Conservation (phyloP, 2,329 filamentous ascomycete genomes). For the Neofusicoccum laricinum region DNA sequence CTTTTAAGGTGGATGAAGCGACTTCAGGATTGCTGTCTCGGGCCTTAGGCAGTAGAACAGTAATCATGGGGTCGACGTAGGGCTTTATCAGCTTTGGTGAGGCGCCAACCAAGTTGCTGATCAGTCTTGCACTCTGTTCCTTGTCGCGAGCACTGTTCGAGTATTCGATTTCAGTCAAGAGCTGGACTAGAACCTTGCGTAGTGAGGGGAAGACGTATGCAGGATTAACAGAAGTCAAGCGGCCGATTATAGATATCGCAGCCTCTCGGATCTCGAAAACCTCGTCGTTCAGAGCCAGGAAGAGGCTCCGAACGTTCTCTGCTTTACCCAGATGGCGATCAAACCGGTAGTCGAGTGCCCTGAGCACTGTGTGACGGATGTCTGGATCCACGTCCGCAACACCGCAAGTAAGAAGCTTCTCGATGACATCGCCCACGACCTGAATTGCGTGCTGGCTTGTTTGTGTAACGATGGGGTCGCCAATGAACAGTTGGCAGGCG, state of each 20-base stretch:
- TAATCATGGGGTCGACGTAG: constrained; percentile 95
- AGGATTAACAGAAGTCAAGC: constrained; percentile 85
- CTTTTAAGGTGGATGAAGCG: constrained; percentile 90
- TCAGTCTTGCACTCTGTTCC: constrained; percentile 90
- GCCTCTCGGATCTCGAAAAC: constrained; percentile 90
- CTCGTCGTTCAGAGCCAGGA: constrained; percentile 94
- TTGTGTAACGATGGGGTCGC: constrained; percentile 96
- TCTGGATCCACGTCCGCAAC: constrained; percentile 86
- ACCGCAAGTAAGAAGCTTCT: constrained; percentile 90
- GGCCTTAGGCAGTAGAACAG: constrained; percentile 89
- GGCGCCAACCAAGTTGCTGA: constrained; percentile 89
- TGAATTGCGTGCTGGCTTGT: constrained; percentile 96
- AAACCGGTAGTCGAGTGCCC: constrained; percentile 87
- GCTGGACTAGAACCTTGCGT: constrained; percentile 90
- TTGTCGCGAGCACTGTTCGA: constrained; percentile 92
- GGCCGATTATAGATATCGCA: constrained; percentile 92
- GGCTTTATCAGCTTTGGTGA: constrained; percentile 91
- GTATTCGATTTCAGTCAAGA: constrained; percentile 94
- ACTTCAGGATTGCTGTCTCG: constrained; percentile 82
- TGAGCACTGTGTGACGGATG: constrained; percentile 84
- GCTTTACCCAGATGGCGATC: constrained; percentile 96
- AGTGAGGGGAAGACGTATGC: constrained; percentile 96
- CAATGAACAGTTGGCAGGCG: constrained; percentile 95
- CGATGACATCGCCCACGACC: constrained; percentile 96
- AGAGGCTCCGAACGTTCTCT: constrained; percentile 92